A percentile compares a stretch with the other conserved stretches of the same genome.
Evolutionary conservation across 176 grass and related monocot species (phyloP).

Genomic region (Raddia distichophylla): DNA sequence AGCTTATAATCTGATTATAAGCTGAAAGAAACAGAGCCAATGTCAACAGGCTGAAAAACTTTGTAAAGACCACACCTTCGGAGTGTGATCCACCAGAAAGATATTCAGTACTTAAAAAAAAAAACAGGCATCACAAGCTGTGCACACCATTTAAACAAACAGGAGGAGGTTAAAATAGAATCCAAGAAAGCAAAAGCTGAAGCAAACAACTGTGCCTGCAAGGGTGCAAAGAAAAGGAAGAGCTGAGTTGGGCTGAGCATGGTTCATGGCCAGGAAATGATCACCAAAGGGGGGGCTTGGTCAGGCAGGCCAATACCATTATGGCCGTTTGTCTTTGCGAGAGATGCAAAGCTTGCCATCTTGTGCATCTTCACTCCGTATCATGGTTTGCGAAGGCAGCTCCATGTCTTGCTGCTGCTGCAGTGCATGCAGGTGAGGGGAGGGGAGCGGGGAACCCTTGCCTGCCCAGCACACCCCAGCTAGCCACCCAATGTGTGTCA

Average conservation of each 20-base stretch:
- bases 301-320: slow-evolving; percentile 20
- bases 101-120: neutral
- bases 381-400: slow-evolving; percentile 33
- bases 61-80: neutral
- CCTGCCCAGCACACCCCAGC: neutral
- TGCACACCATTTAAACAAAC: neutral
- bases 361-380: slow-evolving; percentile 8
- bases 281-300: neutral
- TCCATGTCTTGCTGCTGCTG: slow-evolving; percentile 34
- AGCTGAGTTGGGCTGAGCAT: neutral
- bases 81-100: neutral
- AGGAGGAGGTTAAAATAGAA: neutral
- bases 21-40: no score
- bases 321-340: slow-evolving; percentile 23
- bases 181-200: neutral
- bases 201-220: neutral
- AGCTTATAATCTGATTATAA: no score
- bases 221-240: neutral
- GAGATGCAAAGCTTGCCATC: slow-evolving; percentile 19
- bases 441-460: neutral
- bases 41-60: neutral
- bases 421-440: slow-evolving; percentile 16
- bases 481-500: slow-evolving; percentile 41
- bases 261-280: slow-evolving; percentile 20
- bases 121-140: neutral